phyloP scores from a whole-genome alignment of 1,284 basidiomycete genomes.

The Ustilago xerochloae region DNA sequence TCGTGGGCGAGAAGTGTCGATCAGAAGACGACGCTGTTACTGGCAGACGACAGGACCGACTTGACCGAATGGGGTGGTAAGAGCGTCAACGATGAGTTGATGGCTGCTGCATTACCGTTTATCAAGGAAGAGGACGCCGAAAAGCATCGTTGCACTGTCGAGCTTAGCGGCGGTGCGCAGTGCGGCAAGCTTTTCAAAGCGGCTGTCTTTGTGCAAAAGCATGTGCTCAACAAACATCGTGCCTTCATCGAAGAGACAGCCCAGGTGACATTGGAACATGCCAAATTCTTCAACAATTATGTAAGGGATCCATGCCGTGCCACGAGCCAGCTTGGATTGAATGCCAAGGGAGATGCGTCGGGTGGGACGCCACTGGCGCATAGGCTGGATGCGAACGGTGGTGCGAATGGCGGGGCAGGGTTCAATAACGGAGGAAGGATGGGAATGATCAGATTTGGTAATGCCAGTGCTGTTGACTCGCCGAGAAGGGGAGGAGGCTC shows the following conservation, averaged over 20 bases:
- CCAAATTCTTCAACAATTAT: slow-evolving; percentile 50
- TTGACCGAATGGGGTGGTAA: slow-evolving; percentile 52
- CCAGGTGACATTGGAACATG: slow-evolving; percentile 21
- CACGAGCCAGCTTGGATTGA: slow-evolving; percentile 16
- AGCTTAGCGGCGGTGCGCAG: slow-evolving; percentile 26
- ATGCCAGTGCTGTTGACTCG: slow-evolving; percentile 34
- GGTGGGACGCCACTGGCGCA: slow-evolving; percentile 12
- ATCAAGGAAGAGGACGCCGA: slow-evolving; percentile 58
- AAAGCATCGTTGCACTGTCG: slow-evolving; percentile 60
- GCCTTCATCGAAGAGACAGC: slow-evolving; percentile 38
- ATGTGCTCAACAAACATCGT: slow-evolving; percentile 62
- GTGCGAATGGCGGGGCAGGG: slow-evolving; percentile 10
- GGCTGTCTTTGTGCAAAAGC: slow-evolving; percentile 61
- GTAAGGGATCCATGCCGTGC: slow-evolving; percentile 52
- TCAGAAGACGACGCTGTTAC: slow-evolving; percentile 47
- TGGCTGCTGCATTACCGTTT: slow-evolving; percentile 43
- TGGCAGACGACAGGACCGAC: slow-evolving; percentile 40
- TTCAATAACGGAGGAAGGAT: slow-evolving; percentile 35
- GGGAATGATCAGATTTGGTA: slow-evolving; percentile 48
- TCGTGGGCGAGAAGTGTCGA: slow-evolving; percentile 59
- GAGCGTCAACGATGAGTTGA: slow-evolving; percentile 35
- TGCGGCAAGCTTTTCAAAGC: slow-evolving; percentile 65
- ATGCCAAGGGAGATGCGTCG: neutral
- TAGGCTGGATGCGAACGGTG: slow-evolving; percentile 10
- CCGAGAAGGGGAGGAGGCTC: slow-evolving; percentile 7